Evolutionary conservation across 83 land plant genomes (phyloP).

Genomic region (Isoetes engelmannii): DNA sequence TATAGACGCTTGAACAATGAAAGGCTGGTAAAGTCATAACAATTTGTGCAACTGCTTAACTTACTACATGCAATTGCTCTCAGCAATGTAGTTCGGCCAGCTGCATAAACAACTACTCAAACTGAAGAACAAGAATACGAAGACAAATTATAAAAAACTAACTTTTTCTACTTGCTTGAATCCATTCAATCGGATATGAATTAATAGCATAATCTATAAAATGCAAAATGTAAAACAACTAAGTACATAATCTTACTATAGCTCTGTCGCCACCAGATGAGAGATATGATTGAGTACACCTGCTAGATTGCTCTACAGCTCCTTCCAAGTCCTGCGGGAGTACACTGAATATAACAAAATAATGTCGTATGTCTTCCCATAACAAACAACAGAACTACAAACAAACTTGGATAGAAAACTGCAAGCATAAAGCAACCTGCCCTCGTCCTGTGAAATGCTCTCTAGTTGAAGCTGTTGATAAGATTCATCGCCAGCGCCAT

Average conservation of each 20-base stretch:
- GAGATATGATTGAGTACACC: constrained; percentile 13
- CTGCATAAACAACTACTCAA: neutral
- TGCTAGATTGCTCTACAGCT: constrained; percentile 23
- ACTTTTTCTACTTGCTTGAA: neutral
- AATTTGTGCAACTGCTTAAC: neutral
- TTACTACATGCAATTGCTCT: neutral
- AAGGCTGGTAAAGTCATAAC: constrained; percentile 1
- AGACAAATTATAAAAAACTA: neutral
- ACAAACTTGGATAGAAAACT: too few species aligned
- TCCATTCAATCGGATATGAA: neutral
- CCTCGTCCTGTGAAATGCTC: too few species aligned
- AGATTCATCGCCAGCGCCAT: too few species aligned
- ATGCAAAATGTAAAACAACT: neutral
- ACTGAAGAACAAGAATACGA: neutral
- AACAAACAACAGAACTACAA: too few species aligned
- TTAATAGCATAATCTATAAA: neutral
- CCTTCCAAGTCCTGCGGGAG: constrained; percentile 20
- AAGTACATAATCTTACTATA: constrained; percentile 16
- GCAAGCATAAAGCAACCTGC: too few species aligned
- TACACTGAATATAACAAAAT: constrained; percentile 10
- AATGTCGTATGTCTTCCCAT: too few species aligned
- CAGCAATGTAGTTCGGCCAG: neutral
- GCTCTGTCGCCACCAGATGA: constrained; percentile 24
- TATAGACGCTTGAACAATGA: neutral
- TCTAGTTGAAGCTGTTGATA: too few species aligned